A percentile compares a stretch with the other conserved stretches of the same genome.
phyloP scores from a whole-genome alignment of 331 rosid species.

The Dryas integrifolia region DNA sequence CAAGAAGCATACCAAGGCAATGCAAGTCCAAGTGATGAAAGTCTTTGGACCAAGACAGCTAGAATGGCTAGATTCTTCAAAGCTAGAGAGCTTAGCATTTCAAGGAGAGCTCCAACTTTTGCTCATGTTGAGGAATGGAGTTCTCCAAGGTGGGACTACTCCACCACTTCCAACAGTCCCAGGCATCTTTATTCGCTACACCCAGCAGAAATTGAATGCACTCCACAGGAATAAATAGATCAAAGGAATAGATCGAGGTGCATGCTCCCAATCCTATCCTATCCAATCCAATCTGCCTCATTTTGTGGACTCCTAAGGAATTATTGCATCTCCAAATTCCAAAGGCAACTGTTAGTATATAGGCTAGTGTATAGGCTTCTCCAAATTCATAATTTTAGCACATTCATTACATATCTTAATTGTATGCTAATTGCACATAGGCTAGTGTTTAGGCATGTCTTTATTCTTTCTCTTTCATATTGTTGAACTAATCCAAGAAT shows the following conservation, averaged over 20 bases:
- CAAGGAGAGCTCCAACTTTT: slow-evolving; percentile 1
- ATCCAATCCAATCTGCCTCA: slow-evolving; percentile 1
- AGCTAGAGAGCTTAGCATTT: slow-evolving; percentile 14
- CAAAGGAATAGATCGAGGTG: background rate
- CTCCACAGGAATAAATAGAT: background rate
- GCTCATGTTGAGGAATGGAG: slow-evolving; percentile 17
- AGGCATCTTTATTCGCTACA: background rate
- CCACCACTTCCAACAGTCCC: background rate
- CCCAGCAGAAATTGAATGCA: slow-evolving; percentile 19
- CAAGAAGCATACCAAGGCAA: slow-evolving; percentile 10
- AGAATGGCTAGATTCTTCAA: slow-evolving; percentile 26
- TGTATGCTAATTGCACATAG: background rate
- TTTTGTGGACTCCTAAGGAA: background rate
- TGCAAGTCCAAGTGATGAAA: slow-evolving; percentile 14
- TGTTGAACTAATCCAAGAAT: background rate
- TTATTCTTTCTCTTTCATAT: background rate
- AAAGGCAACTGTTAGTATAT: background rate
- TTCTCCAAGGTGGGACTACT: slow-evolving; percentile 20
- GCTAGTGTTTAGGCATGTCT: background rate
- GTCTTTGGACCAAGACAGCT: slow-evolving; percentile 29
- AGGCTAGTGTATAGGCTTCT: too few relatives aligned
- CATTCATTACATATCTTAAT: background rate
- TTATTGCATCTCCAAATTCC: background rate
- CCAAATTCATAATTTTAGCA: background rate
- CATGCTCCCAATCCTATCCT: too few relatives aligned